Percentiles rank a stretch among this genome's conserved stretches.
These are phyloP conservation scores for Vigna hirtella DNA, from an alignment of 306 rosid species.

Conservation along the genomic window DNA sequence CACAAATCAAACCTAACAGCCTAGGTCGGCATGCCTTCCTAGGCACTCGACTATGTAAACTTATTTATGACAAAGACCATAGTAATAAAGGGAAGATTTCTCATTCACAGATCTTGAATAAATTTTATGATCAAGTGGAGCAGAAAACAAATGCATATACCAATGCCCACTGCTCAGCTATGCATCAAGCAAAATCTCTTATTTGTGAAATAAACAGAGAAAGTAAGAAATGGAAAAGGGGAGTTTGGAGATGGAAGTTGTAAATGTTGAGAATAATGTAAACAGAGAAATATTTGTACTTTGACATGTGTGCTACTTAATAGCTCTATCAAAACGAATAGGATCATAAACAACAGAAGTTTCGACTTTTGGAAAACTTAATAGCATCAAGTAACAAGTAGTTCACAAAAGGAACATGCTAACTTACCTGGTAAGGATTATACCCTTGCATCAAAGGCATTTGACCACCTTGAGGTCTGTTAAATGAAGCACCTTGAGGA, in stretches of 20 bases:
- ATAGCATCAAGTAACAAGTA: slow-evolving; percentile 4
- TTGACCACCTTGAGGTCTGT: slow-evolving; percentile 87
- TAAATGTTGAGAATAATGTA: neutral
- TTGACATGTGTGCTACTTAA: neutral
- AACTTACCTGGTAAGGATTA: slow-evolving; percentile 90
- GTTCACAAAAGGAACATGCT: slow-evolving; percentile 34
- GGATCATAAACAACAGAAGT: slow-evolving; percentile 13
- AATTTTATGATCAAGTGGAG: neutral
- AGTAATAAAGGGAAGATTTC: slow-evolving; percentile 7
- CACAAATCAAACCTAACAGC: neutral
- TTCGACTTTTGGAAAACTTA: slow-evolving; percentile 1
- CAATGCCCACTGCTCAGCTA: neutral
- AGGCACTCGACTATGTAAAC: no score
- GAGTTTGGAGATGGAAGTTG: neutral
- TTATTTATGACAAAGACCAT: neutral
- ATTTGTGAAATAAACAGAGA: neutral
- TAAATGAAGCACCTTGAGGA: slow-evolving; percentile 80
- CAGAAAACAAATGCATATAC: neutral
- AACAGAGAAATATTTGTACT: neutral
- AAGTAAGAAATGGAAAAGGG: neutral
- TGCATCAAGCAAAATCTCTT: neutral
- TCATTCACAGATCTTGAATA: slow-evolving; percentile 12
- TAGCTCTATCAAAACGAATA: slow-evolving; percentile 4
- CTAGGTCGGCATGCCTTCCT: no score
- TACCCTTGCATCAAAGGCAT: slow-evolving; percentile 93